phyloP scores from a whole-genome alignment of 352 stramenopile genomes.

The Globisporangium barbulae region DNA sequence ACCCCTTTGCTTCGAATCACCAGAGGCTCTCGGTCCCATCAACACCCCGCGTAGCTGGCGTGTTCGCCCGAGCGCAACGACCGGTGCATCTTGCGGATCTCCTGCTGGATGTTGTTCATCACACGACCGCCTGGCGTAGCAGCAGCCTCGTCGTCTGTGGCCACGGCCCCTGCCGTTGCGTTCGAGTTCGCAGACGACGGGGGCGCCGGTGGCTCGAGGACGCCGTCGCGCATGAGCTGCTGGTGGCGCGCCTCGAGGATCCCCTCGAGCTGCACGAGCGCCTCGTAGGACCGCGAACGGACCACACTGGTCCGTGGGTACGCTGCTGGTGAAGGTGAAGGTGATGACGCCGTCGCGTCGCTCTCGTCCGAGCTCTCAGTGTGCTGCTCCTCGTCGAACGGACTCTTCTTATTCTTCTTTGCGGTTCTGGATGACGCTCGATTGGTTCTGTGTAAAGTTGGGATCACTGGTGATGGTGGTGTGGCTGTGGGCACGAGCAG shows the following conservation, averaged over 20 bases:
- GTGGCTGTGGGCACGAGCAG: conserved; percentile 18
- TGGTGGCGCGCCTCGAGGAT: conserved; percentile 74
- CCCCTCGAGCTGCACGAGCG: conserved; percentile 63
- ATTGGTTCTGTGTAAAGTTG: background rate
- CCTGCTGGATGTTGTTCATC: conserved; percentile 18
- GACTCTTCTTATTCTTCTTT: background rate
- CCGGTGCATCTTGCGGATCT: conserved; percentile 30
- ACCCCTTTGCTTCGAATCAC: background rate
- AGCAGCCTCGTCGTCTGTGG: background rate
- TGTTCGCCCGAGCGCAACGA: background rate
- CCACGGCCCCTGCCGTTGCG: background rate
- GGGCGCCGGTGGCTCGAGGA: conserved; percentile 6
- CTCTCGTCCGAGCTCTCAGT: conserved; percentile 10
- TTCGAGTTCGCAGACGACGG: background rate
- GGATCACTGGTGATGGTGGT: background rate
- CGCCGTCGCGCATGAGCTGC: conserved; percentile 57
- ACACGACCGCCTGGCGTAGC: background rate
- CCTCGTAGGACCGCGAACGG: conserved; percentile 70
- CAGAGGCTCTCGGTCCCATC: background rate
- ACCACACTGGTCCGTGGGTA: conserved; percentile 12
- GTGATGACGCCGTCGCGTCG: background rate
- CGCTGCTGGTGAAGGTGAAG: background rate
- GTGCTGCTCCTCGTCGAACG: conserved; percentile 13
- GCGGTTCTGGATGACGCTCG: background rate
- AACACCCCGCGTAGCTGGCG: background rate